Evolutionary conservation across 2,329 filamentous ascomycete species (phyloP), one percentile per base, ranked within the genome.

Genomic region (Trichophyton schoenleinii): DNA sequence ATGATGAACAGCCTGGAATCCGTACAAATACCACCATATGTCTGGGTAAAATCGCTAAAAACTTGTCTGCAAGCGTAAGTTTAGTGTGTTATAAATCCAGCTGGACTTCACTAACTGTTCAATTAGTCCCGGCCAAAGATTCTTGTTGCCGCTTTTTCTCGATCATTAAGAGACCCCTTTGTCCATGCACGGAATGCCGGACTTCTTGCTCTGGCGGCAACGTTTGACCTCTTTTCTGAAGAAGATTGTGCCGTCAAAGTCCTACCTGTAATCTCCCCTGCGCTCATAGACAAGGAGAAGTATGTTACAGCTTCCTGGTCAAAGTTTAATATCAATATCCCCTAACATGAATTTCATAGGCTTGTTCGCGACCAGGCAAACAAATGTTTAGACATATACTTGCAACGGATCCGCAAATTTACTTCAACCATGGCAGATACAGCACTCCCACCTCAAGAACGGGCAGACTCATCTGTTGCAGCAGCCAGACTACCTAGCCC

Each of bases 1-100:
- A 97, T 68, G 94, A 99, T 65, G 94, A 97, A 68, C 92, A 99
- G 70, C 91, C 94, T 0, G 94, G 94, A 0, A 99, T 99, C 66
- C 84, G 94, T 64, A 99, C 94, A 7, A 99, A 99, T 72, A 99
- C 94, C 0, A 99, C 94, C 1, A 99, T 99, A 61, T 97, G 92
- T 71, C 77, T 99, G 0, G 94, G 94, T 22, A 97, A 96, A 70
- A 96, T 99, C 67, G 91, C 94, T 13, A 91, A 90, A 68, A 88
- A 95, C 68, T 79, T 99, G 0, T 89, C 90, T 1, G 79, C 82
- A 1, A 78, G 77, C 66, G 80, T 82, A 73, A 71, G 67, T 22
- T 3, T 52, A 20, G 6, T 58, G 62, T n/a, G 57, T 53, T 15
- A 9, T 22, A 4, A 38, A 38, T 6, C n/a, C 5, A 9, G 5